These are phyloP conservation scores for Thecaphora thlaspeos DNA, from an alignment of 1,284 basidiomycete genomes.

Conservation along the genomic window DNA sequence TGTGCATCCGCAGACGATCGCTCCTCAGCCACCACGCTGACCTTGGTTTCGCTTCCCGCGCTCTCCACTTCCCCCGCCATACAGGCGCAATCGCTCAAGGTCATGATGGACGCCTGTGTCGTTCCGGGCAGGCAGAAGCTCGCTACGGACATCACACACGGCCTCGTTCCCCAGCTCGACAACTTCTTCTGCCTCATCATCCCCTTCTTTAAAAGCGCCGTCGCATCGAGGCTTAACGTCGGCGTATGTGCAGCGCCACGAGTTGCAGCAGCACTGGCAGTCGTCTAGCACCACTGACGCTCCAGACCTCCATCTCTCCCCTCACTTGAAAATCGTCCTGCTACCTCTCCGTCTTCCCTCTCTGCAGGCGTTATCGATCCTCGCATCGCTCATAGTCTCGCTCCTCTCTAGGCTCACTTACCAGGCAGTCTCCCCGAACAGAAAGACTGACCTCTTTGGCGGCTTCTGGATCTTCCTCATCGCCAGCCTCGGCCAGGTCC, in stretches of 20 bases:
- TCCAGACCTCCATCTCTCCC: neutral
- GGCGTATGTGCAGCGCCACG: conserved; percentile 6
- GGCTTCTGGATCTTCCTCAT: conserved; percentile 20
- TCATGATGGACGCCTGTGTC: conserved; percentile 6
- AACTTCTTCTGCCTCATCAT: conserved; percentile 32
- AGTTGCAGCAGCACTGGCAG: neutral
- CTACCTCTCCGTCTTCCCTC: too few relatives aligned
- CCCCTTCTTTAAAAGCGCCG: conserved; percentile 19
- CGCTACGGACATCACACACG: conserved; percentile 21
- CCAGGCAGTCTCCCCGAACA: conserved; percentile 35
- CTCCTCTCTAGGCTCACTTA: conserved; percentile 28
- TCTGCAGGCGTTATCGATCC: conserved; percentile 10
- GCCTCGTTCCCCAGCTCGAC: conserved; percentile 19
- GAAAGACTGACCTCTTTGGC: conserved; percentile 23
- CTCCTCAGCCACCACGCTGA: too few relatives aligned
- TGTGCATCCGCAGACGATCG: neutral
- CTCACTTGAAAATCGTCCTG: too few relatives aligned
- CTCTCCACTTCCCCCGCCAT: neutral
- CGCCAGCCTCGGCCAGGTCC: conserved; percentile 20
- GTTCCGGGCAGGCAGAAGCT: conserved; percentile 27
- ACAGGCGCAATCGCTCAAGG: neutral
- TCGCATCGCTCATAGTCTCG: conserved; percentile 16
- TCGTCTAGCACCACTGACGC: neutral
- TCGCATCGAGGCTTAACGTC: conserved; percentile 23
- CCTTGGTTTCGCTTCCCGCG: too few relatives aligned